These are phyloP conservation scores for Podila epigama DNA, from an alignment of 192 early-diverging fungal genomes.

Conservation along the genomic window DNA sequence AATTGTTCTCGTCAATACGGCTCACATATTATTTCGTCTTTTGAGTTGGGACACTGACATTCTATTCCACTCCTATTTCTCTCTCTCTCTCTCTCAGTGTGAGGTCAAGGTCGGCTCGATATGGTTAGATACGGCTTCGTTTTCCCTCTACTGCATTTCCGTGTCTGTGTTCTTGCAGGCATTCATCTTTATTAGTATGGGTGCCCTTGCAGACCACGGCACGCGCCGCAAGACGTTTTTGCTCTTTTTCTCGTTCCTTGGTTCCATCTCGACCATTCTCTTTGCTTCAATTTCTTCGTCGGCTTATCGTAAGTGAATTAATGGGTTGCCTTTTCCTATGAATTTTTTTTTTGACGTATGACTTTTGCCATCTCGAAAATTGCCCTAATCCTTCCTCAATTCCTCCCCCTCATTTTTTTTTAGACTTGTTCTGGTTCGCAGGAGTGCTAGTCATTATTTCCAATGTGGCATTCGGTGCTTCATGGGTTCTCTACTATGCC, in stretches of 20 bases:
- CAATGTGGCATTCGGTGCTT: conserved; percentile 56
- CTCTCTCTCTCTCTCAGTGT: conserved; percentile 13
- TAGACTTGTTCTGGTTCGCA: conserved; percentile 51
- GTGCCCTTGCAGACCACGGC: conserved; percentile 57
- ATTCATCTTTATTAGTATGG: conserved; percentile 53
- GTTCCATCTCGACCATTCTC: conserved; percentile 47
- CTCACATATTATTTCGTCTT: no score
- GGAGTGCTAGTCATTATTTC: conserved; percentile 50
- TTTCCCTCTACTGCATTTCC: conserved; percentile 50
- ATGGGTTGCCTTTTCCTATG: no score
- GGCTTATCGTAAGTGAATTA: conserved; percentile 20
- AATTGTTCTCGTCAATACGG: no score
- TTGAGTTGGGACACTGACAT: background rate
- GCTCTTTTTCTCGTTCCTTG: conserved; percentile 49
- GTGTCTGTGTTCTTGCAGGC: conserved; percentile 55
- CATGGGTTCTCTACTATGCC: conserved; percentile 60
- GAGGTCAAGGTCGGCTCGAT: conserved; percentile 30
- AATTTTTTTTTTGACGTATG: no score
- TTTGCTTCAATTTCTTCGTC: conserved; percentile 28
- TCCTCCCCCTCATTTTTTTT: background rate
- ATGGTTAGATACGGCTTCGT: conserved; percentile 45
- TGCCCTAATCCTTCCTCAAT: background rate
- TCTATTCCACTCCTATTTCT: background rate
- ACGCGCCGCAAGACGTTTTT: conserved; percentile 52
- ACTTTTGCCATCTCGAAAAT: background rate